These are phyloP conservation scores for Sphaceloma murrayae DNA, from an alignment of 2,329 filamentous ascomycete genomes.

Conservation along the genomic window DNA sequence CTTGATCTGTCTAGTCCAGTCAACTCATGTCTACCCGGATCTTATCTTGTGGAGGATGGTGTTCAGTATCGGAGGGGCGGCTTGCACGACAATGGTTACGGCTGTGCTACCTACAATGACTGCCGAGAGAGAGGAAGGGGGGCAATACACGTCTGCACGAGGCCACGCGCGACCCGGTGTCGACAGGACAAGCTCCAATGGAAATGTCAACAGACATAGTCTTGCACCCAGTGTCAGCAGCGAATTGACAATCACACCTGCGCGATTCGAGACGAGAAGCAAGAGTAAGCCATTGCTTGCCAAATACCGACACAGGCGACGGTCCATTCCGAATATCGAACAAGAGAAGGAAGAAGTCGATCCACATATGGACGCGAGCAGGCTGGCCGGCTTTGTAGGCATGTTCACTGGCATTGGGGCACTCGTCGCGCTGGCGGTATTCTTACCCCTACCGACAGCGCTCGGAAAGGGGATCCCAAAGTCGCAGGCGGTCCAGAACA, in stretches of 20 bases:
- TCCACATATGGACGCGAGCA: constrained; percentile 13
- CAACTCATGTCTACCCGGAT: constrained; percentile 77
- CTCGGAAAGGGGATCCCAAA: constrained; percentile 62
- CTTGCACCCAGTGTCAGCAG: constrained; percentile 61
- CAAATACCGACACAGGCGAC: constrained; percentile 5
- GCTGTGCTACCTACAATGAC: constrained; percentile 74
- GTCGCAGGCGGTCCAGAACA: constrained; percentile 64
- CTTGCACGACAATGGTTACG: constrained; percentile 86
- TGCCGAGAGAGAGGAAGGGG: constrained; percentile 20
- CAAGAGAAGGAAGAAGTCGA: neutral
- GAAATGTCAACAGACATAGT: constrained; percentile 39
- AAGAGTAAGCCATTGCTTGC: constrained; percentile 16
- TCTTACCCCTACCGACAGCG: constrained; percentile 83
- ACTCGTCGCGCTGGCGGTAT: constrained; percentile 68
- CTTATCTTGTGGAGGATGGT: constrained; percentile 73
- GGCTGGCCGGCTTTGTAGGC: constrained; percentile 78
- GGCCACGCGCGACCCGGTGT: constrained; percentile 26
- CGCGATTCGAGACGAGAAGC: constrained; percentile 34
- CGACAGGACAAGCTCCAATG: constrained; percentile 13
- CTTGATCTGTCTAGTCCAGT: constrained; percentile 74
- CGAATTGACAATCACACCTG: constrained; percentile 64
- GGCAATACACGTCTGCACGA: constrained; percentile 22
- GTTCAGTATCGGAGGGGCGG: constrained; percentile 88
- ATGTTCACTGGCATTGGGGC: constrained; percentile 89
- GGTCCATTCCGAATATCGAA: neutral